Evolutionary conservation across 495 filamentous ascomycete species (phyloP), one percentile per base, ranked within the genome.

Genomic region (Penicillium egyptiacum): DNA sequence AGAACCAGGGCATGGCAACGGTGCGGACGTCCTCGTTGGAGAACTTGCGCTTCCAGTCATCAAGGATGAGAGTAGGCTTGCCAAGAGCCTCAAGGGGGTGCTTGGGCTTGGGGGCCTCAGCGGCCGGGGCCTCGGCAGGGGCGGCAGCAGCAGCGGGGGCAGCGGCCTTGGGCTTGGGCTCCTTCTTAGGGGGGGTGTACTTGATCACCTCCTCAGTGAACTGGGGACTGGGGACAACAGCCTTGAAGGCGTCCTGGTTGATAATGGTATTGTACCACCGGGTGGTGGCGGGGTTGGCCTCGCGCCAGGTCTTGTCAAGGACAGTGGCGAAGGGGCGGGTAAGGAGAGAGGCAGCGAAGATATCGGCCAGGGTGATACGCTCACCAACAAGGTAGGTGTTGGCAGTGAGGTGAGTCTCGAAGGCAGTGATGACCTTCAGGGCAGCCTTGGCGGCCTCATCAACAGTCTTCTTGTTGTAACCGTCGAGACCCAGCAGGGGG

Each of bases 1-100:
- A 99, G 85, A 99, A 98, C 90, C 92, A 99, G 70, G 93, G 92
- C 62, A 98, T 76, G 63, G 92, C 90, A 41, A 79, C 86, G 58
- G 79, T 65, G 43, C 88, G 90, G 55, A 90, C 92, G 45, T 98
- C 93, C 61, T 88, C 81, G 85, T 99, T 99, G 67, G 95, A 98
- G 87, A 97, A 99, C 74, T 89, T 86, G 66, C 92, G 91, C 87
- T 99, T 99, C 90, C 88, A 96, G 70, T 99, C 94, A 69, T 99
- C 94, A 53, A 98, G 83, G 59, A 84, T 78, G 67, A 98, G 78
- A 48, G 85, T 86, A 43, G 95, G 83, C 73, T 84, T 88, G 58
- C 86, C 86, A 37, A 98, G 87, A 63, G 84, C 81, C 75, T 96
- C 94, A 59, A 96, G 83, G 58, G 94, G 94, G 81, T 99, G 94